Percentiles rank a stretch among this genome's conserved stretches.
Conservation (phyloP, 163 green algal species). For the Scenedesmus sp. region DNA sequence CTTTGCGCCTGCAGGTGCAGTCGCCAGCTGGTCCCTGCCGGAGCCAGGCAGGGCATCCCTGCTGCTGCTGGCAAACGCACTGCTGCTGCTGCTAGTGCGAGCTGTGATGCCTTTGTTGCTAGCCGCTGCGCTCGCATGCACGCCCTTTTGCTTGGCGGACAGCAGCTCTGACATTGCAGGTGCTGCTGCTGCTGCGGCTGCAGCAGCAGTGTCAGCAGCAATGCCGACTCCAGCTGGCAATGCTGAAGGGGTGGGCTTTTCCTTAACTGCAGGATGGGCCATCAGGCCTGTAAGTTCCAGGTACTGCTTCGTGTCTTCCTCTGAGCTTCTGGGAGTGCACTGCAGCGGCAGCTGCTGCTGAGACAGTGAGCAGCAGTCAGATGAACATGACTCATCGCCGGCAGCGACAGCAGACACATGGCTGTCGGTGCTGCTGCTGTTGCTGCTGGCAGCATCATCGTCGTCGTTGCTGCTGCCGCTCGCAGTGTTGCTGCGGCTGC, state of each 20-base stretch:
- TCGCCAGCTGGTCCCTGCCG: not conserved
- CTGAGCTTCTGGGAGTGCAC: not conserved
- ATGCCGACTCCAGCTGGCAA: not conserved
- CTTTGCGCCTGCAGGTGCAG: not conserved
- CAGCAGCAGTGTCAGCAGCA: not conserved
- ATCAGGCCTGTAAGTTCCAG: not conserved
- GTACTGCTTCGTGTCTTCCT: slow-evolving; percentile 1
- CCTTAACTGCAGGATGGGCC: not conserved
- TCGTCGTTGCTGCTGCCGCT: not conserved
- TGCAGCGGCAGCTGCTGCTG: slow-evolving; percentile 11
- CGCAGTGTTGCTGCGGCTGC: not conserved
- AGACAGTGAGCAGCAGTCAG: not conserved
- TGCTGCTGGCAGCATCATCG: not conserved
- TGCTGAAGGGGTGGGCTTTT: not conserved
- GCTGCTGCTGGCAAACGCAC: not conserved
- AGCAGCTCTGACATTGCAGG: not conserved
- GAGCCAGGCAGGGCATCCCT: not conserved
- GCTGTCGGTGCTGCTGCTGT: not conserved
- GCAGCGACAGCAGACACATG: not conserved
- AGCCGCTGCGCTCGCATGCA: not conserved
- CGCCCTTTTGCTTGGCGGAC: not conserved
- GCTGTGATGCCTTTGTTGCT: not conserved
- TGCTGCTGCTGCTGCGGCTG: not conserved
- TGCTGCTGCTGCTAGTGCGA: not conserved
- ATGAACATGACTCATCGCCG: not conserved